Base-by-base conservation (phyloP, 1,139 yeast genomes). In the Yamadazyma aaseri region DNA sequence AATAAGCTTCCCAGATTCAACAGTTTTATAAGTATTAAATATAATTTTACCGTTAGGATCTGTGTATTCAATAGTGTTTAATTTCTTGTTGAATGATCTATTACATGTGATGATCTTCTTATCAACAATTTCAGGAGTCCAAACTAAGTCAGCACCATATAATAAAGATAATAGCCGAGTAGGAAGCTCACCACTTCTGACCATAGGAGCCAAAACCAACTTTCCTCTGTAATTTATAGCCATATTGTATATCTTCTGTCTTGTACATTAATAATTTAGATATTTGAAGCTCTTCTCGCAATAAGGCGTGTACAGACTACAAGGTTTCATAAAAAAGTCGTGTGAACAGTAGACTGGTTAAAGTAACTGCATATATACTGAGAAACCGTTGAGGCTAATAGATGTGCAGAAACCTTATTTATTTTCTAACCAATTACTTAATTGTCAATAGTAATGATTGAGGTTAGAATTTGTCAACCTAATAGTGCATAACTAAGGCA, bases 61-160 rank as follows among this genome's bases (percentile, higher is more conserved):
- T 3, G 76, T 49, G 42, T 65, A 83, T 51, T 84, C 92, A 4
- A 82, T 59, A 1, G 92, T 79, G 33, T 79, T 72, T 38, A 82
- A 55, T 17, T 55, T 55, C 1, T 55, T 53, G 52, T 85, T 85
- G n/a, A 61, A 69, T 0, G 67, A 63, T 44, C 97, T 68, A 27
- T 68, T 71, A 50, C 96, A 86, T 20, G 76, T 74, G 22, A 89
- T 53, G 29, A 92, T 60, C 54, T 89, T 89, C 56, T 82, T 85
- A 55, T 92, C 98, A 20, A 92, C 77, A 39, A 89, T 82, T 56
- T 92, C 98, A 0, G 98, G 98, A 16, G 83, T 77, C 97, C 98
- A 92, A 4, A 92, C 97, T 35, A 92, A 65, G 55, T 90, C 97
- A 0, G 96, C 96, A 1, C 97, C 97, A 55, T 86, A 72, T 44